phyloP scores from a whole-genome alignment of 495 filamentous ascomycete genomes.

The Tetracladium setigerum region DNA sequence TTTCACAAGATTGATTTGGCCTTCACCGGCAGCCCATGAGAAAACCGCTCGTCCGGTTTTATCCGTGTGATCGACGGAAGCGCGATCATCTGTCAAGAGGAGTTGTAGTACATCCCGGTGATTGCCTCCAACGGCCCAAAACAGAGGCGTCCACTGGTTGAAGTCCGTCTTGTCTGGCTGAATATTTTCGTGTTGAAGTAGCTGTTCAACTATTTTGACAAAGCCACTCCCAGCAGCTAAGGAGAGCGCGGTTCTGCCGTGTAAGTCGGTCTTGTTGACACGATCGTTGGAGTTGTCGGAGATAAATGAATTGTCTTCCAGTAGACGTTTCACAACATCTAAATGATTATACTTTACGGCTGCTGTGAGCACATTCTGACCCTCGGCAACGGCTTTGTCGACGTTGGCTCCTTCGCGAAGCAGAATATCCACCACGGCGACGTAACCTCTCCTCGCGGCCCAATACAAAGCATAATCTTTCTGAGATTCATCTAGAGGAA shows the following conservation, averaged over 20 bases:
- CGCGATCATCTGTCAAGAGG: background rate
- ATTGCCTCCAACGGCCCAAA: constrained; percentile 12
- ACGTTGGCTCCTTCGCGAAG: constrained; percentile 4
- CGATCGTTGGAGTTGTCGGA: background rate
- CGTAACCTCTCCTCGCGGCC: constrained; percentile 11
- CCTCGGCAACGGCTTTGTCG: background rate
- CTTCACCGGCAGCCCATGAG: constrained; percentile 20
- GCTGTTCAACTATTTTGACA: constrained; percentile 1
- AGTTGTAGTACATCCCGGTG: background rate
- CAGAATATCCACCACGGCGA: constrained; percentile 6
- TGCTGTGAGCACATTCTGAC: constrained; percentile 9
- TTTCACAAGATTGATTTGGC: constrained; percentile 9
- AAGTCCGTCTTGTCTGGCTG: constrained; percentile 4
- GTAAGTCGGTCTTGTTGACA: constrained; percentile 1
- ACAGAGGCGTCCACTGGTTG: constrained; percentile 9
- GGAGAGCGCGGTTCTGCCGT: constrained; percentile 20
- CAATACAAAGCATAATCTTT: constrained; percentile 9
- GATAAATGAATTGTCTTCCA: constrained; percentile 1
- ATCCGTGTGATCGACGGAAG: constrained; percentile 16
- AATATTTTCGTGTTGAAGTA: constrained; percentile 2
- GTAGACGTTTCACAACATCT: constrained; percentile 4
- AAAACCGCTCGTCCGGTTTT: constrained; percentile 15
- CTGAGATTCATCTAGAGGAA: background rate
- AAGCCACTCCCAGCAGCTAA: constrained; percentile 15
- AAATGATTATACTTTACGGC: constrained; percentile 11